Percentiles rank a stretch among this genome's conserved stretches.
These are phyloP conservation scores for Calcarisporium arbuscula DNA, from an alignment of 2,329 filamentous ascomycete genomes.

Conservation along the genomic window DNA sequence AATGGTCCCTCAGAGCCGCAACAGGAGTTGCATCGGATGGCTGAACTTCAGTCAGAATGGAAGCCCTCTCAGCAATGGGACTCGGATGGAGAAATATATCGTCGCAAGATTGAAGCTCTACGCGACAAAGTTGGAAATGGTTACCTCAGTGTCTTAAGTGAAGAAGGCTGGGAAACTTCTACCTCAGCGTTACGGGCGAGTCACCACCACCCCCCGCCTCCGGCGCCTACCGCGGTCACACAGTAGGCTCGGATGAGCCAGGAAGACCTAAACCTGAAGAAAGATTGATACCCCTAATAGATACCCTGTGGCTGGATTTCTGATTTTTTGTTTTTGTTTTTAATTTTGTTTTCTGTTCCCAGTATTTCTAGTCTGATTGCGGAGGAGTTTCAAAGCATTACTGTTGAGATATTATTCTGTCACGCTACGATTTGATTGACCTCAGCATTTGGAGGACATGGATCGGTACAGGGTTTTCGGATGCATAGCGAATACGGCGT, in stretches of 20 bases:
- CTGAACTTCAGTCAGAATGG: conserved; percentile 23
- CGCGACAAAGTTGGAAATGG: conserved; percentile 79
- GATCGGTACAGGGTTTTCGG: conserved; percentile 18
- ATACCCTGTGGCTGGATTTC: conserved; percentile 17
- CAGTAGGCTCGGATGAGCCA: conserved; percentile 32
- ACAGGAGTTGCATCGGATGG: no score
- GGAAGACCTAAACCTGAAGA: background rate
- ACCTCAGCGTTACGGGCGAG: conserved; percentile 22
- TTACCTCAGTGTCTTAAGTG: conserved; percentile 80
- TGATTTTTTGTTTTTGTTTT: conserved; percentile 16
- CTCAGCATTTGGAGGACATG: no score
- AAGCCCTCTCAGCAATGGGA: conserved; percentile 53
- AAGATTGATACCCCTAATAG: conserved; percentile 17
- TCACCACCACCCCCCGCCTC: conserved; percentile 22
- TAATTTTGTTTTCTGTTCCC: conserved; percentile 8
- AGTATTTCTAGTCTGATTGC: no score
- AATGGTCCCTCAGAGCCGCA: no score
- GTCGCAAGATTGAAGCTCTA: conserved; percentile 80
- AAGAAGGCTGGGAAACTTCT: conserved; percentile 58
- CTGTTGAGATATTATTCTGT: no score
- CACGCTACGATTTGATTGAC: no score
- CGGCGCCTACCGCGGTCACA: conserved; percentile 45
- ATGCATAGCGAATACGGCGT: conserved; percentile 37
- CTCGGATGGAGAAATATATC: conserved; percentile 69
- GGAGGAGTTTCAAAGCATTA: no score